Conservation (phyloP, 2,329 filamentous ascomycete species). For the Fusarium drepaniforme region DNA sequence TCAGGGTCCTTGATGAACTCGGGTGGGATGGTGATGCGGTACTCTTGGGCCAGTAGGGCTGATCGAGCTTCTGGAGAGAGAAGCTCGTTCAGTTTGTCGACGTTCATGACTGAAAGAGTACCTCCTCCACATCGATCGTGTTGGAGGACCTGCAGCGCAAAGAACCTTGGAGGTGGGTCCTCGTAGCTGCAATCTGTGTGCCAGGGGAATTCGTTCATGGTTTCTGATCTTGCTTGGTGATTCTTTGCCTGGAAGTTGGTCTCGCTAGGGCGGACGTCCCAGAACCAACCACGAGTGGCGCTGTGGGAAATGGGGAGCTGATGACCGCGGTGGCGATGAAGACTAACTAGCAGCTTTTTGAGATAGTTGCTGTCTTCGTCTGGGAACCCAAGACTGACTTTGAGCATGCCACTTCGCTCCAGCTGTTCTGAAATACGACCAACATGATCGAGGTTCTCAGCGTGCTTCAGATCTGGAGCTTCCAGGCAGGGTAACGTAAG, state of each 20-base stretch:
- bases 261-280: constrained; percentile 54
- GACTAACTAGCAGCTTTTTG: constrained; percentile 46
- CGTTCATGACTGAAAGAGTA: constrained; percentile 54
- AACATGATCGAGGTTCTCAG: constrained; percentile 33
- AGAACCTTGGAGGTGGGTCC: constrained; percentile 50
- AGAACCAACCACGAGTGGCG: constrained; percentile 57
- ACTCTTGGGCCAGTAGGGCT: constrained; percentile 45
- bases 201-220: constrained; percentile 57
- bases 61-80: constrained; percentile 41
- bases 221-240: constrained; percentile 55
- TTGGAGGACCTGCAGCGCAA: constrained; percentile 57
- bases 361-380: constrained; percentile 52
- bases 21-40: constrained; percentile 46
- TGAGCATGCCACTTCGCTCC: constrained; percentile 48
- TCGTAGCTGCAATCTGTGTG: constrained; percentile 60
- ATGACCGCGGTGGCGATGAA: constrained; percentile 51
- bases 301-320: constrained; percentile 55
- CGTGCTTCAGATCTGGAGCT: constrained; percentile 22
- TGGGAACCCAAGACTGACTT: constrained; percentile 48
- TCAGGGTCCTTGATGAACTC: constrained; percentile 50
- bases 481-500: constrained; percentile 21
- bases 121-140: constrained; percentile 55
- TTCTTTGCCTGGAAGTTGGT: constrained; percentile 44
- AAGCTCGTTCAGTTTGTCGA: constrained; percentile 41
- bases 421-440: constrained; percentile 29